phyloP scores from a whole-genome alignment of 169 alveolate species.

The Theileria luwenshuni region DNA sequence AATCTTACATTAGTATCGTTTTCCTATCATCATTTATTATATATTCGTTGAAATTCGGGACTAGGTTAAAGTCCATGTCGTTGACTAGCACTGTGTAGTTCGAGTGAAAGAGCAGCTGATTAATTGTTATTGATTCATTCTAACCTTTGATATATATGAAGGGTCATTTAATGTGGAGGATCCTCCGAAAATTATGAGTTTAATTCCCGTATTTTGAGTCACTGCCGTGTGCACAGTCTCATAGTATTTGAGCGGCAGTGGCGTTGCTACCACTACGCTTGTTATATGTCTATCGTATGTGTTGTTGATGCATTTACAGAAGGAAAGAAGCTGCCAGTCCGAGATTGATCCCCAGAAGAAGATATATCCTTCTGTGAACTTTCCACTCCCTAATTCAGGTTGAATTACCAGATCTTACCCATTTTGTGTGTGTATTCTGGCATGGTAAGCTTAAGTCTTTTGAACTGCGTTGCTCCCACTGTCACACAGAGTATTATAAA shows the following conservation, averaged over 20 bases:
- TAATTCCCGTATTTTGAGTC: constrained; percentile 72
- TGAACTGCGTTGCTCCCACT: constrained; percentile 75
- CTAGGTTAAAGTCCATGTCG: constrained; percentile 47
- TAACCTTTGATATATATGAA: constrained; percentile 52
- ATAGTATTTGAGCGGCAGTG: constrained; percentile 72
- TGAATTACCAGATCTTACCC: constrained; percentile 28
- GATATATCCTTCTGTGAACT: constrained; percentile 67
- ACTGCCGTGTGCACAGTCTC: constrained; percentile 73
- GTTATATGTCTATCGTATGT: constrained; percentile 71
- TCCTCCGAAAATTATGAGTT: constrained; percentile 76
- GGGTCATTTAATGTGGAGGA: constrained; percentile 47
- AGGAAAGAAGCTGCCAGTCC: constrained; percentile 69
- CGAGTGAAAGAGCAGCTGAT: constrained; percentile 48
- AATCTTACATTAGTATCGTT: constrained; percentile 42
- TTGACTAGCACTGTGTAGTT: constrained; percentile 63
- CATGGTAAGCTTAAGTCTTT: constrained; percentile 71
- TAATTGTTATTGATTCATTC: constrained; percentile 31
- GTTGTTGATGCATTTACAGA: constrained; percentile 68
- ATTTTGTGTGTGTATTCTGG: constrained; percentile 60
- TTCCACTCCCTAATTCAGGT: constrained; percentile 11
- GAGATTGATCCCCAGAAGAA: constrained; percentile 76
- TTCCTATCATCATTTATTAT: constrained; percentile 40
- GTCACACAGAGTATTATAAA: constrained; percentile 71
- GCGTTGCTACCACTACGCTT: constrained; percentile 72
- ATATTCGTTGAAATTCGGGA: constrained; percentile 28